Conservation (phyloP, 345 rosid species). For the Citrus glauca region DNA sequence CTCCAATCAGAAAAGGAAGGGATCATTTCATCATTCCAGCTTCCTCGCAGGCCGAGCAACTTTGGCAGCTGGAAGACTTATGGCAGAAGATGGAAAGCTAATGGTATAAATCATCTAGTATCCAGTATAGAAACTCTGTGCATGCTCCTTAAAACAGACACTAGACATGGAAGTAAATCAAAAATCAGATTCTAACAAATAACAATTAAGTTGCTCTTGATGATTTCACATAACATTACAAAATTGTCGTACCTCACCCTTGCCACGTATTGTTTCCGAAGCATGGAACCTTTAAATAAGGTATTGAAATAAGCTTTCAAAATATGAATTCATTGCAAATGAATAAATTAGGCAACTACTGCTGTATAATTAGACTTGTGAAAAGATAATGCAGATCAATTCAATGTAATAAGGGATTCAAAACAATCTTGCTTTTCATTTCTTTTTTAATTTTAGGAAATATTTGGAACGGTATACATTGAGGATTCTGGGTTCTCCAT, state of each 20-base stretch:
- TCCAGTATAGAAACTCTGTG: background rate
- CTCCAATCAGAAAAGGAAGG: constrained; percentile 51
- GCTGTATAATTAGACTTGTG: background rate
- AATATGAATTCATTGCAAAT: background rate
- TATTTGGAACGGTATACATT: background rate
- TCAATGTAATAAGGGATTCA: background rate
- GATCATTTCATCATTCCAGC: constrained; percentile 56
- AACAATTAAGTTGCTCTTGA: background rate
- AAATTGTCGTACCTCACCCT: background rate
- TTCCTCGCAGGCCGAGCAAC: constrained; percentile 53
- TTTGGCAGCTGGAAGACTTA: constrained; percentile 50
- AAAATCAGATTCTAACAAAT: background rate
- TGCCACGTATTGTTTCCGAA: background rate
- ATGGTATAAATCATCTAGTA: constrained; percentile 24
- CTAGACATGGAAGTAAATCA: background rate
- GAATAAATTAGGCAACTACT: no score
- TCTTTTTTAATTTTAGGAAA: background rate
- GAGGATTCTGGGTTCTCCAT: background rate
- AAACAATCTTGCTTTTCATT: background rate
- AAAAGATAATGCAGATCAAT: background rate
- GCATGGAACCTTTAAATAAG: background rate
- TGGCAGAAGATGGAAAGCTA: constrained; percentile 41
- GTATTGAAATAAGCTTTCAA: background rate
- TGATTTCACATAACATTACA: background rate
- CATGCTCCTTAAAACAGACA: background rate